Evolutionary conservation across 164 flowering plant genomes (phyloP).

Genomic region (Taxillus chinensis): DNA sequence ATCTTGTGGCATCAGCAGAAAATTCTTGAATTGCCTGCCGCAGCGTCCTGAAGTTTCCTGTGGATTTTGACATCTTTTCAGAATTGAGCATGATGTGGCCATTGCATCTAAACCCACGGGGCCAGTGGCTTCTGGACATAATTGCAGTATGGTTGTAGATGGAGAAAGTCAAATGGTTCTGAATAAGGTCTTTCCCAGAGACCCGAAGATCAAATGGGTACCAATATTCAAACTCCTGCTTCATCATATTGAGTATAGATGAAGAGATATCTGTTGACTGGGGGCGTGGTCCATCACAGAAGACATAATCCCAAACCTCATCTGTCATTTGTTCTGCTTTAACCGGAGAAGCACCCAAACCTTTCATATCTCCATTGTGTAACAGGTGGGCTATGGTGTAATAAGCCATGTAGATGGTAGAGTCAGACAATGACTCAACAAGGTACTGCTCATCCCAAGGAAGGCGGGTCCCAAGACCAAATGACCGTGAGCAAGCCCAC

Average conservation of each 20-base stretch:
- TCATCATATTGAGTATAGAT: slow-evolving; percentile 59
- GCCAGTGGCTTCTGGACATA: slow-evolving; percentile 61
- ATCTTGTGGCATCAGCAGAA: slow-evolving; percentile 85
- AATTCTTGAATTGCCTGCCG: slow-evolving; percentile 80
- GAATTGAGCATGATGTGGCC: slow-evolving; percentile 90
- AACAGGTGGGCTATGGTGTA: slow-evolving; percentile 72
- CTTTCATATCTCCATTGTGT: slow-evolving; percentile 70
- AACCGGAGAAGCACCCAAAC: slow-evolving; percentile 26
- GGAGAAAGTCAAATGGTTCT: slow-evolving; percentile 80
- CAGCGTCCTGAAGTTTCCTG: slow-evolving; percentile 83
- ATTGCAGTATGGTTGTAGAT: slow-evolving; percentile 85
- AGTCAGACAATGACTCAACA: slow-evolving; percentile 90
- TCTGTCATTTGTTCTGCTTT: slow-evolving; percentile 74
- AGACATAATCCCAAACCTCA: slow-evolving; percentile 79
- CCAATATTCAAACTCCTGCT: slow-evolving; percentile 94
- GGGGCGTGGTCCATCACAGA: slow-evolving; percentile 53
- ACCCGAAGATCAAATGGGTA: slow-evolving; percentile 88
- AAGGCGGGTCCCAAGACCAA: slow-evolving; percentile 73
- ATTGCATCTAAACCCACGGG: slow-evolving; percentile 70
- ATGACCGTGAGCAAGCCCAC: slow-evolving; percentile 85
- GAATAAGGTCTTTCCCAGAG: slow-evolving; percentile 90
- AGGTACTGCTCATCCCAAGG: slow-evolving; percentile 87
- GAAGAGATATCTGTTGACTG: slow-evolving; percentile 33
- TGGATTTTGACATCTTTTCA: slow-evolving; percentile 95
- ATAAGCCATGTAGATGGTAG: slow-evolving; percentile 87